Percentiles rank a stretch among this genome's conserved stretches.
Evolutionary conservation across 2,329 filamentous ascomycete genomes (phyloP).

Genomic region (Cyphellophora europaea): DNA sequence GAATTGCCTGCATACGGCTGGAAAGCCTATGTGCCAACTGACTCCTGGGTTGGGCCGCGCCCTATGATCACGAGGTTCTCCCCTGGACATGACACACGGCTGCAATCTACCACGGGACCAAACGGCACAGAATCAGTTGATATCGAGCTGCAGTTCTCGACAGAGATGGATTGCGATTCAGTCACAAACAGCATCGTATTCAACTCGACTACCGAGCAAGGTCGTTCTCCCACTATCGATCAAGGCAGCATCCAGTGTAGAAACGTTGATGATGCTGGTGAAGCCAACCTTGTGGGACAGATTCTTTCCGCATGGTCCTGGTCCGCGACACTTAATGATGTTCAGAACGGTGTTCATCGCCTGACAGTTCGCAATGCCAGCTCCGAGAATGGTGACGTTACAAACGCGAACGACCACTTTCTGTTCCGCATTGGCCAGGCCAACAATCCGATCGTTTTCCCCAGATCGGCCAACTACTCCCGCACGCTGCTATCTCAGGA

Average conservation of each 20-base stretch:
- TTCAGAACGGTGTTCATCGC: conserved; percentile 52
- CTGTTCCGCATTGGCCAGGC: conserved; percentile 49
- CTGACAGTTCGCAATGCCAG: conserved; percentile 48
- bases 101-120: conserved; percentile 38
- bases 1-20: conserved; percentile 49
- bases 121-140: conserved; percentile 35
- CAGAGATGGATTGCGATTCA: conserved; percentile 51
- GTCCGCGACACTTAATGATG: conserved; percentile 39
- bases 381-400: conserved; percentile 29
- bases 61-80: conserved; percentile 52
- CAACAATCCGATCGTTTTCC: conserved; percentile 53
- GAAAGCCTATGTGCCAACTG: conserved; percentile 49
- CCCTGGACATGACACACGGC: conserved; percentile 52
- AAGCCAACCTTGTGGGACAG: conserved; percentile 38
- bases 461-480: conserved; percentile 48
- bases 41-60: conserved; percentile 39
- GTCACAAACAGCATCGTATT: conserved; percentile 42
- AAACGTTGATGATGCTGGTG: conserved; percentile 25
- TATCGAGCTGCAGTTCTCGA: conserved; percentile 50
- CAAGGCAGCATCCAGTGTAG: conserved; percentile 36
- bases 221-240: conserved; percentile 35
- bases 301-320: conserved; percentile 47
- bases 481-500: conserved; percentile 38
- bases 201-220: conserved; percentile 43
- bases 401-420: conserved; percentile 50